A percentile compares a stretch with the other conserved stretches of the same genome.
Conservation (phyloP, 2,329 filamentous ascomycete species). For the Talaromyces marneffei region DNA sequence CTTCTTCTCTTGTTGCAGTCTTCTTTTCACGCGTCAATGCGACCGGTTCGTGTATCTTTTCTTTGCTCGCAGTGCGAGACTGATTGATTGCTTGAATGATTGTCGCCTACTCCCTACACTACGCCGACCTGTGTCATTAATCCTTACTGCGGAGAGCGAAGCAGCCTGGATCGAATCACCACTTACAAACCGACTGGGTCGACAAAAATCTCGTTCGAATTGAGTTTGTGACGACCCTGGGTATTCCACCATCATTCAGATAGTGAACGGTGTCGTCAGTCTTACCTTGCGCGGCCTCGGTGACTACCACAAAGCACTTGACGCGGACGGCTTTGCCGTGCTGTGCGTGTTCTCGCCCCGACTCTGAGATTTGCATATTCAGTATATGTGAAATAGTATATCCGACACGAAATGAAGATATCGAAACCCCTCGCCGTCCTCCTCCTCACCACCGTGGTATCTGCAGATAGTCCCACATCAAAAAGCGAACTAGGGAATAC, state of each 20-base stretch:
- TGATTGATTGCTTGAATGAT: background rate
- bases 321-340: background rate
- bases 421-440: background rate
- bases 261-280: conserved; percentile 7
- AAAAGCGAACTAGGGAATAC: conserved; percentile 5
- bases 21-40: conserved; percentile 7
- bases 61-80: background rate
- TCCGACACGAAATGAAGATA: conserved; percentile 9
- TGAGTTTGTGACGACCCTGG: background rate
- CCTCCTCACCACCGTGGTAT: conserved; percentile 4
- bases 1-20: background rate
- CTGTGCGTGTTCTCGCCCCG: background rate
- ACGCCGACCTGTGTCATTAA: background rate
- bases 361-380: background rate
- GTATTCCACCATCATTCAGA: too few relatives aligned
- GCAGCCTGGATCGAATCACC: background rate
- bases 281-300: background rate
- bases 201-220: background rate
- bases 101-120: background rate
- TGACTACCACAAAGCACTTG: background rate
- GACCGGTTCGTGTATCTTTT: conserved; percentile 1
- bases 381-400: background rate
- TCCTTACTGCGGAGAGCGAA: background rate
- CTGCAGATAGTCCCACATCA: conserved; percentile 2
- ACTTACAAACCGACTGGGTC: background rate